Conservation (phyloP, 2,329 filamentous ascomycete species). For the Monosporascus ibericus region DNA sequence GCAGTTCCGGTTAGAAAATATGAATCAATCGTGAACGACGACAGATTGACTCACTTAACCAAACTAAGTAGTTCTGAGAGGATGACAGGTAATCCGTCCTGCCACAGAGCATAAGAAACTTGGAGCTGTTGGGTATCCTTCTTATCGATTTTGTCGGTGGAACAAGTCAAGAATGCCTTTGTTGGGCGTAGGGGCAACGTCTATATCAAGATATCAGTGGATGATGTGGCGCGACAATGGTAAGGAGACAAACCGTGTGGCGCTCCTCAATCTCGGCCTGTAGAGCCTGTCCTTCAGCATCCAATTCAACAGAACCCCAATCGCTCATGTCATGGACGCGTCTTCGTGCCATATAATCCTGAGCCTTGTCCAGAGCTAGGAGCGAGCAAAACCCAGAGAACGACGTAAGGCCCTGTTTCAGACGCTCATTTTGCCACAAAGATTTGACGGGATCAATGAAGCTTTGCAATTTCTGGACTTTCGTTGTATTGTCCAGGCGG, state of each 20-base stretch:
- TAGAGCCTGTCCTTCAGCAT: conserved; percentile 70
- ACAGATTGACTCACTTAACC: conserved; percentile 49
- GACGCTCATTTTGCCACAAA: conserved; percentile 68
- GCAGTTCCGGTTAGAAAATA: conserved; percentile 4
- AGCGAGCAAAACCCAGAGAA: conserved; percentile 76
- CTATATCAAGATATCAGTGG: neutral
- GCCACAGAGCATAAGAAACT: conserved; percentile 77
- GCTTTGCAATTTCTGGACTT: conserved; percentile 63
- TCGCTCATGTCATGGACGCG: conserved; percentile 72
- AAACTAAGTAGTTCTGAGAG: conserved; percentile 83
- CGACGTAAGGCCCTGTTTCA: conserved; percentile 64
- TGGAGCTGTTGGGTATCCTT: conserved; percentile 61
- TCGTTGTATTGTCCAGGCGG: conserved; percentile 63
- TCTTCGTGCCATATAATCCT: conserved; percentile 68
- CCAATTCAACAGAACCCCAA: conserved; percentile 74
- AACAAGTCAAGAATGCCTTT: conserved; percentile 87
- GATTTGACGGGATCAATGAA: conserved; percentile 80
- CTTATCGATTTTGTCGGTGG: conserved; percentile 81
- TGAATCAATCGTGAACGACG: conserved; percentile 4
- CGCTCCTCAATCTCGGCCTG: conserved; percentile 74
- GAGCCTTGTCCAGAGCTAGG: conserved; percentile 73
- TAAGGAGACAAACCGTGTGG: conserved; percentile 47
- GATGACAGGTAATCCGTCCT: conserved; percentile 72
- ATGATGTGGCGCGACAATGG: neutral
- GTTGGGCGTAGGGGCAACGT: conserved; percentile 72